phyloP scores from a whole-genome alignment of 768 basidiomycete genomes.

The Dentipellis sp. region DNA sequence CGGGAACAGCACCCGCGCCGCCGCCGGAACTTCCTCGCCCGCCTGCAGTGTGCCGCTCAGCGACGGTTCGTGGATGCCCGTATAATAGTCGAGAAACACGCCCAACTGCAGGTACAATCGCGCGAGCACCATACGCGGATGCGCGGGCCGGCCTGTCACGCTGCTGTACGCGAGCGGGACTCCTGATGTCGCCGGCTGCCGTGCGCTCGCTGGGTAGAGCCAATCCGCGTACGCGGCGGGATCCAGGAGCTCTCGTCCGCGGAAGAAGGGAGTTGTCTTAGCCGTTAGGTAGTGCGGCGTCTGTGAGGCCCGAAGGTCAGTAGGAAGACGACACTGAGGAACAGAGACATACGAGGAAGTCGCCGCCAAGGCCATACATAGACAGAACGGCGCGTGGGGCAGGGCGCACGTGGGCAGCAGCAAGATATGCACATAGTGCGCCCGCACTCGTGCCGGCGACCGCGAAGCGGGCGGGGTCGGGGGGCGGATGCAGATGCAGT shows the following conservation, averaged over 20 bases:
- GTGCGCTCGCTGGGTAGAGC: slow-evolving; percentile 31
- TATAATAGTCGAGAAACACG: slow-evolving; percentile 47
- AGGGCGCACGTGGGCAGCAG: slow-evolving; percentile 42
- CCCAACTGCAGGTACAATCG: slow-evolving; percentile 55
- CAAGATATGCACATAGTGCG: slow-evolving; percentile 54
- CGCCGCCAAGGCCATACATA: slow-evolving; percentile 57
- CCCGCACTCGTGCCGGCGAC: slow-evolving; percentile 55
- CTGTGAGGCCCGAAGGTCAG: slow-evolving; percentile 20
- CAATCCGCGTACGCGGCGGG: slow-evolving; percentile 35
- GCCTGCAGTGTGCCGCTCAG: slow-evolving; percentile 32
- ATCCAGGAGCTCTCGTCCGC: slow-evolving; percentile 46
- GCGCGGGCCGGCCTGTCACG: slow-evolving; percentile 50
- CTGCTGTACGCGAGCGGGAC: slow-evolving; percentile 41
- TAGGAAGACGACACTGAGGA: neutral
- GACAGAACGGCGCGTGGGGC: slow-evolving; percentile 46
- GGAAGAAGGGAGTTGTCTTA: slow-evolving; percentile 43
- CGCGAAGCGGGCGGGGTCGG: slow-evolving; percentile 37
- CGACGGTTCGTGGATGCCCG: slow-evolving; percentile 33
- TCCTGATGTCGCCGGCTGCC: slow-evolving; percentile 24
- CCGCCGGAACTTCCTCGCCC: slow-evolving; percentile 18
- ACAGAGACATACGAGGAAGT: slow-evolving; percentile 33
- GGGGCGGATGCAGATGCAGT: neutral
- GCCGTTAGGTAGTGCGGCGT: slow-evolving; percentile 38
- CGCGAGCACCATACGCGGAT: slow-evolving; percentile 50
- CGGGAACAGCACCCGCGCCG: slow-evolving; percentile 34